Base-by-base conservation (phyloP, 768 basidiomycete species). In the Boletus rubropictus region DNA sequence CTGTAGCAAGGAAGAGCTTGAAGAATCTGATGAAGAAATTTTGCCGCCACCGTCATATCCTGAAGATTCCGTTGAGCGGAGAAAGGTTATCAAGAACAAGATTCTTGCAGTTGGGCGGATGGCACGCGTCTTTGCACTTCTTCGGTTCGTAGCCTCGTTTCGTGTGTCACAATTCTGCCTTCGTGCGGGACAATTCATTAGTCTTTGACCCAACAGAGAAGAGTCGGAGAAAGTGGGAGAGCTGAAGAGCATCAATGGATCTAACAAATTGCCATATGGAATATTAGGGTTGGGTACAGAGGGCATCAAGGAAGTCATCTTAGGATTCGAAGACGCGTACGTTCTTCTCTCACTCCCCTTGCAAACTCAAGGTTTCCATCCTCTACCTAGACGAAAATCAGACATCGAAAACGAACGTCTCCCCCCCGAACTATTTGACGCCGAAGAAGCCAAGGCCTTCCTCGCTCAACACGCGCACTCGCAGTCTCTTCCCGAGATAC, bases 321-420 rank as follows among this genome's bases (percentile, higher is more conserved):
- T 79, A 47, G 85, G 85, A 50, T 99, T 97, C 67, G 89, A 90
- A 14, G 95, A 97, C 63, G 96, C 96, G 91, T 94, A 72, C 54
- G 92, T 85, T 4, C n/a, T 28, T 32, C 7, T 29, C 33, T 12
- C 2, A 7, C 25, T 5, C 3, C 0, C 33, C 17, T 6, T 36
- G 25, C 15, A 18, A 27, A 4, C 17, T 25, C 37, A 27, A 20
- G 17, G 14, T n/a, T 14, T n/a, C 35, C 15, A 45, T 20, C 28
- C 25, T 48, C 33, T 55, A 12, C n/a, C 1, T 12, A 94, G 92
- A 34, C 91, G 93, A 51, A 94, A 93, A 72, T 91, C 89, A 36
- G 96, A 98, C 73, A 97, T 98, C 55, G 95, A 98, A 70, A 98
- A 98, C 69, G 96, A 99, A 68, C 86, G 93, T 28, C 74, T 98